Evolutionary conservation across 1,284 basidiomycete genomes (phyloP).

Genomic region (Tylopilus sp.): DNA sequence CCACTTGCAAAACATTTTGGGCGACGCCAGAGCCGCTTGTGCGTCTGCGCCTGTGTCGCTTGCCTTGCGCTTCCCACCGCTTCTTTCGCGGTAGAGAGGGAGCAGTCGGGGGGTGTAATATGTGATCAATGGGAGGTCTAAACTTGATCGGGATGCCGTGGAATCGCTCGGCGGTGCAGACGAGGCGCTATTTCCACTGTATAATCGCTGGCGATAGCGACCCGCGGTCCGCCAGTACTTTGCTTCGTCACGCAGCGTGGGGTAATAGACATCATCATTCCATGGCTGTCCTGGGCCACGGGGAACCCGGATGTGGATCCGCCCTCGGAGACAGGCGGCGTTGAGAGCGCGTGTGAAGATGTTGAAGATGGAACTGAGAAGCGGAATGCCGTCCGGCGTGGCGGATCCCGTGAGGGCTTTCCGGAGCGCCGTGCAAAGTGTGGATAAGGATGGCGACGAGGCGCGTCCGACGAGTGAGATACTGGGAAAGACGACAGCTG

Average conservation of each 20-base stretch:
- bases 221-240: slow-evolving; percentile 32
- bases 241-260: slow-evolving; percentile 25
- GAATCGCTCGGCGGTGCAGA: background rate
- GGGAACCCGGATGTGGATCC: slow-evolving; percentile 14
- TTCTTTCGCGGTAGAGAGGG: slow-evolving; percentile 25
- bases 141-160: background rate
- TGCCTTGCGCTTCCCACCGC: background rate
- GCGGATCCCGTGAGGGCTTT: slow-evolving; percentile 9
- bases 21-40: slow-evolving; percentile 22
- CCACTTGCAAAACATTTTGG: slow-evolving; percentile 39
- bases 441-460: slow-evolving; percentile 1
- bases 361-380: slow-evolving; percentile 11
- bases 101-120: slow-evolving; percentile 32
- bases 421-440: slow-evolving; percentile 5
- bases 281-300: background rate
- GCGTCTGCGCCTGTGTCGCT: background rate
- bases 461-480: slow-evolving; percentile 6
- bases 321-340: slow-evolving; percentile 14
- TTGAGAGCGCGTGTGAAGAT: slow-evolving; percentile 15
- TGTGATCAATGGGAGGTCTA: slow-evolving; percentile 19
- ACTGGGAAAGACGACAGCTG: slow-evolving; percentile 12
- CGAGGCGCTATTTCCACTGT: slow-evolving; percentile 17
- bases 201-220: slow-evolving; percentile 29
- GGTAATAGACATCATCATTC: slow-evolving; percentile 14
- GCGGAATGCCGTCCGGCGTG: background rate